Evolutionary conservation across 306 rosid genomes (phyloP).

Genomic region (Aeschynomene evenia): DNA sequence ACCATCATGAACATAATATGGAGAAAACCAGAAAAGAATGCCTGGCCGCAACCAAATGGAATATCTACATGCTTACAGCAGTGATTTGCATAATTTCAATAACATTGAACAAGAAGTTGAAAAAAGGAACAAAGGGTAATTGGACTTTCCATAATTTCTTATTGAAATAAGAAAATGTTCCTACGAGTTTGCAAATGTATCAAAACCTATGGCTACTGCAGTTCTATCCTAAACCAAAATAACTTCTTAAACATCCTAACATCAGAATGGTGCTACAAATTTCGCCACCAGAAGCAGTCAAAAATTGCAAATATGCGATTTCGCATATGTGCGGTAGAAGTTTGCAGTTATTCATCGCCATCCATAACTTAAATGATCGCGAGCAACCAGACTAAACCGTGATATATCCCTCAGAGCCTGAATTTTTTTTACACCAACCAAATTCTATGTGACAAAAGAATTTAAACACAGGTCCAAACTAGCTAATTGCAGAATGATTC

Average conservation of each 20-base stretch:
- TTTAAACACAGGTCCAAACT: slow-evolving; percentile 34
- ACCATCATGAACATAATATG: slow-evolving; percentile 17
- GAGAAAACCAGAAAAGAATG: slow-evolving; percentile 39
- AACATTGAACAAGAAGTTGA: background rate
- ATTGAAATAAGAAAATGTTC: slow-evolving; percentile 47
- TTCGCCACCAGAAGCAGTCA: slow-evolving; percentile 41
- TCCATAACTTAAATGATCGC: slow-evolving; percentile 10
- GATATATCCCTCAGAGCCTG: slow-evolving; percentile 38
- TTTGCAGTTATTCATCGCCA: slow-evolving; percentile 30
- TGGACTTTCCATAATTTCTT: slow-evolving; percentile 32
- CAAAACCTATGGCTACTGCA: slow-evolving; percentile 46
- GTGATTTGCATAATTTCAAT: slow-evolving; percentile 37
- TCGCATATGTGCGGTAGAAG: slow-evolving; percentile 46
- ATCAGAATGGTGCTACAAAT: slow-evolving; percentile 37
- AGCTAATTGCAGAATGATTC: slow-evolving; percentile 44
- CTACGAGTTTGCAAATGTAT: slow-evolving; percentile 44
- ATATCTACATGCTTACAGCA: slow-evolving; percentile 56
- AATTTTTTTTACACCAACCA: slow-evolving; percentile 39
- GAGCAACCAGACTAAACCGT: slow-evolving; percentile 36
- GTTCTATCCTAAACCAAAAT: slow-evolving; percentile 38
- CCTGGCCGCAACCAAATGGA: slow-evolving; percentile 51
- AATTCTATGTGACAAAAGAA: slow-evolving; percentile 33
- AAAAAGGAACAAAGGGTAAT: slow-evolving; percentile 9
- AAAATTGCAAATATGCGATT: slow-evolving; percentile 57
- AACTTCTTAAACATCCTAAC: slow-evolving; percentile 41